Evolutionary conservation across 2,329 filamentous ascomycete species (phyloP).

Genomic region (Aspergillus luchuensis): DNA sequence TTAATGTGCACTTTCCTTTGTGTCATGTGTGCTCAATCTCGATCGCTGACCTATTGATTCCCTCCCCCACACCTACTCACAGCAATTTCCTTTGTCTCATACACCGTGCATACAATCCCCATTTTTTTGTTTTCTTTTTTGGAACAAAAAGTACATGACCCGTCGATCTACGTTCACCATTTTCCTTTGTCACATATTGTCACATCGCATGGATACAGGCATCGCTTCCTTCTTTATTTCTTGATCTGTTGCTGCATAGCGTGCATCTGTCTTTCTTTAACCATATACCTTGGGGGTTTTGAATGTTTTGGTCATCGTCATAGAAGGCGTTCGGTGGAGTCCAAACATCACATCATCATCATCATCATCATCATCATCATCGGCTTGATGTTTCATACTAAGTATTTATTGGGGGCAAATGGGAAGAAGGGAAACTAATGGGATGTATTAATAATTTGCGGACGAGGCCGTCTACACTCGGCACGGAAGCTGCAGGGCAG

Average conservation of each 20-base stretch:
- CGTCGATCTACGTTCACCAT: neutral
- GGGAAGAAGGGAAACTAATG: too few species aligned
- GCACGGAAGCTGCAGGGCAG: neutral
- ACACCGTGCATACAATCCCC: neutral
- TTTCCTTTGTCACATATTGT: conserved; percentile 5
- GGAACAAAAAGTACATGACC: conserved; percentile 7
- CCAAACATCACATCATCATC: conserved; percentile 9
- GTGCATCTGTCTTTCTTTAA: conserved; percentile 12
- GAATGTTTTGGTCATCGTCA: conserved; percentile 11
- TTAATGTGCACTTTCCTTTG: conserved; percentile 27
- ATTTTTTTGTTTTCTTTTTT: neutral
- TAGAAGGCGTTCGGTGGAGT: conserved; percentile 24
- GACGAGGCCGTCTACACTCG: neutral
- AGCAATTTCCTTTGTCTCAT: neutral
- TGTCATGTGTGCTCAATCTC: conserved; percentile 12
- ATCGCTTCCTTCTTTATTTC: conserved; percentile 7
- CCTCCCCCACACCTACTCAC: neutral
- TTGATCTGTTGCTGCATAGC: conserved; percentile 17
- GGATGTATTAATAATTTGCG: neutral
- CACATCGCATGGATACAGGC: conserved; percentile 1
- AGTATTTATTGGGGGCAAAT: neutral
- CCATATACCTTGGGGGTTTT: conserved; percentile 12
- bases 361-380: conserved; percentile 6
- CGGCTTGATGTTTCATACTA: neutral
- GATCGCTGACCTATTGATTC: conserved; percentile 2